Base-by-base conservation (phyloP, 257 asterid species). In the Leptodermis oblonga region DNA sequence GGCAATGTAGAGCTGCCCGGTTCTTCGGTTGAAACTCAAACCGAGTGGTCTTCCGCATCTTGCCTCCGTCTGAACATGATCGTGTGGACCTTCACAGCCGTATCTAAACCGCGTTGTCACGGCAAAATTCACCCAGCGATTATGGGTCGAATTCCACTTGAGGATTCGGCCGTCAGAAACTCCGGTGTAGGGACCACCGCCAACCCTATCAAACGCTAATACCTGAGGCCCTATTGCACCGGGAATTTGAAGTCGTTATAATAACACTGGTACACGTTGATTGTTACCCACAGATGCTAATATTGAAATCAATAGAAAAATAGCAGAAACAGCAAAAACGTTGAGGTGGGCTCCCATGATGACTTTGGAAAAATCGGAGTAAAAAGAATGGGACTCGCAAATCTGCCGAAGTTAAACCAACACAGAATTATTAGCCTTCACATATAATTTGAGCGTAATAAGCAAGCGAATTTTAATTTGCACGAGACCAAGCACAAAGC, bases 11-110 rank as follows among this genome's bases (percentile, higher is more conserved):
- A 87, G 82, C 61, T 86, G 76, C 4, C 92, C 88, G 1, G 79
- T 86, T 33, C 72, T 74, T 3, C 74, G 68, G 31, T 87, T 73
- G 69, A 90, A 81, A 0, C 69, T 54, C 31, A 87, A 82, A 74
- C 96, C 95, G 83, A 90, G 75, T 62, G 96, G 95, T 39, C 96
- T 83, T 22, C 96, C 95, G 73, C 90, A 90, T 15, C 76, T 73
- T 70, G 81, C 85, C 81, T 87, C 95, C 22, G 4, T 76, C n/a
- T 3, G 7, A 0, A 72, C 46, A 68, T 85, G 82, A 39, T 81
- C 91, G 14, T 45, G 39, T 5, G 25, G 59, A 4, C 85, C 87
- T 67, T 71, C 84, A 70, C 94, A 89, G 18, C 86, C 87, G 13
- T 45, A 59, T 74, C 90, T 85, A 63, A 4, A 15, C 31, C 88